phyloP scores from a whole-genome alignment of 441 rosid species.

The Euphorbia schlechtendalii region DNA sequence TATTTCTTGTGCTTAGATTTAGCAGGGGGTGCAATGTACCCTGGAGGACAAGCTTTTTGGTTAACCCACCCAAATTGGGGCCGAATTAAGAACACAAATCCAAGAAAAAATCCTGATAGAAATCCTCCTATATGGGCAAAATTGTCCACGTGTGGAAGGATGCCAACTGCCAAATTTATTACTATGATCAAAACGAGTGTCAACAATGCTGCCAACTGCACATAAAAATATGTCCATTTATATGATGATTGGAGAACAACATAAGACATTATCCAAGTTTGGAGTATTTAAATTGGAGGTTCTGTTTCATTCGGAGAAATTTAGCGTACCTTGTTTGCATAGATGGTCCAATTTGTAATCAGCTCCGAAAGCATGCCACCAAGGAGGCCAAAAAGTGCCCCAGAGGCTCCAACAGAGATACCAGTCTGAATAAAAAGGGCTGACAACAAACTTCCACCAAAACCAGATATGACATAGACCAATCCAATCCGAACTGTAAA shows the following conservation, averaged over 20 bases:
- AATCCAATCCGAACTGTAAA: conserved; percentile 79
- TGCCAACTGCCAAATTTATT: conserved; percentile 72
- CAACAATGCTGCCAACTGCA: conserved; percentile 77
- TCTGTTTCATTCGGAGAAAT: neutral
- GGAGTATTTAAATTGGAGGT: conserved; percentile 1
- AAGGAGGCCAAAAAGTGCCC: conserved; percentile 87
- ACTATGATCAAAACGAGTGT: conserved; percentile 61
- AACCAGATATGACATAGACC: conserved; percentile 73
- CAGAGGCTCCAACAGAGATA: conserved; percentile 96
- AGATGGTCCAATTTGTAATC: conserved; percentile 83
- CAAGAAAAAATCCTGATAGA: conserved; percentile 78
- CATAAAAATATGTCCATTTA: conserved; percentile 11
- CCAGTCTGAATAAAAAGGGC: conserved; percentile 58
- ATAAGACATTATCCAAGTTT: neutral
- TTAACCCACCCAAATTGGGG: conserved; percentile 81
- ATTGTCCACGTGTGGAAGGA: conserved; percentile 92
- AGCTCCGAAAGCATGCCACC: conserved; percentile 97
- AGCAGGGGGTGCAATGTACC: conserved; percentile 33
- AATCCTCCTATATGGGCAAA: conserved; percentile 96
- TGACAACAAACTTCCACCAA: conserved; percentile 85
- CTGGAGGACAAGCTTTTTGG: conserved; percentile 50
- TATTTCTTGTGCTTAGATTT: conserved; percentile 72
- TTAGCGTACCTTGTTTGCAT: conserved; percentile 61
- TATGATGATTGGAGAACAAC: conserved; percentile 12
- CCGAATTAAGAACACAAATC: conserved; percentile 73